Evolutionary conservation across 1,284 basidiomycete genomes (phyloP), one percentile per base, ranked within the genome.

Genomic region (Apiotrichum veenhuisii): DNA sequence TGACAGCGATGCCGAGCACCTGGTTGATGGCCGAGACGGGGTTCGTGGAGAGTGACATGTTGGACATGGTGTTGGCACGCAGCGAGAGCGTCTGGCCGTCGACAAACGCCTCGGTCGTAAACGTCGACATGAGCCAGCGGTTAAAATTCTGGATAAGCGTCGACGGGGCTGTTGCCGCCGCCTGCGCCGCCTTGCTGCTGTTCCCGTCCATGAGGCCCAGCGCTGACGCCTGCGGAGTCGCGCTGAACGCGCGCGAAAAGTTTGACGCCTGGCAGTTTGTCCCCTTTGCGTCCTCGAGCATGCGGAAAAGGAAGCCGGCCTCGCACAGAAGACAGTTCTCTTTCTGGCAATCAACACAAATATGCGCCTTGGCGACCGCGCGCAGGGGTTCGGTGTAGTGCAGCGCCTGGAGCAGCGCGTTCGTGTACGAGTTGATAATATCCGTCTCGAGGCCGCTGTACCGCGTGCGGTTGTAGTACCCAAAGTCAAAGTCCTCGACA

Each of bases 401-500:
- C 75, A 98, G 83, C 4, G 88, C 85, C 74, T 98, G 95, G 1
- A 99, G 79, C 25, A 98, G 77, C 1, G 92, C 81, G 71, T 99
- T 98, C 26, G 95, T 96, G 77, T 98, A 99, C 20, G 93, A 98
- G 75, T 98, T 96, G 52, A 90, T 81, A 59, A 98, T 98, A 72
- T 98, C 92, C 1, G 95, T 97, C 77, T 98, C 96, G 49, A 99
- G 82, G 5, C 96, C 96, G 57, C 90, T 93, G 71, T 85, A 93
- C 26, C 82, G 74, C 0, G 96, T 98, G 69, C 85, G 86, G 75
- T 96, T 96, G 77, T 92, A 96, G 72, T 91, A 96, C 1, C 91
- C 94, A 71, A 98, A 99, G 74, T 99, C 96, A 70, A 99, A 99
- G 76, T 99, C 95, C 73, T 77, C 95, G 26, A 98, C 90, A n/a